Evolutionary conservation across 495 filamentous ascomycete genomes (phyloP).

Genomic region (Aspergillus haitiensis): DNA sequence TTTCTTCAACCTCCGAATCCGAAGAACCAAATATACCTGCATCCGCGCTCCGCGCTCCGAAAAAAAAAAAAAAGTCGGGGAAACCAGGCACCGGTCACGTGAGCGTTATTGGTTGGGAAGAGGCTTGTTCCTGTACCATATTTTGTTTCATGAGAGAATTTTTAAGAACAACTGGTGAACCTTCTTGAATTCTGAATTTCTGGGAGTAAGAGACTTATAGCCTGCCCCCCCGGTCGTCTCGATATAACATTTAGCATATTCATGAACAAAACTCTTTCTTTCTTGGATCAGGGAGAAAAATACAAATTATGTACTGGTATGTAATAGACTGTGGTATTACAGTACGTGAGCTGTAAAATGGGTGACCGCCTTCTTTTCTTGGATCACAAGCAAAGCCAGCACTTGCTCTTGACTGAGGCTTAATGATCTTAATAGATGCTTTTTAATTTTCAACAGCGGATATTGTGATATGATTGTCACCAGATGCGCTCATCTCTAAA

Average conservation of each 20-base stretch:
- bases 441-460: neutral
- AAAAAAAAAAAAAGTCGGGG: slow-evolving; percentile 51
- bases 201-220: neutral
- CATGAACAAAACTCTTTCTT: no score
- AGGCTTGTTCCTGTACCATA: neutral
- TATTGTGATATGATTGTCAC: slow-evolving; percentile 17
- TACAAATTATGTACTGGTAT: neutral
- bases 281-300: no score
- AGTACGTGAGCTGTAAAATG: neutral
- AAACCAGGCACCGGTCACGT: slow-evolving; percentile 50
- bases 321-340: slow-evolving; percentile 5
- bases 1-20: slow-evolving; percentile 18
- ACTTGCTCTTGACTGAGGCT: neutral
- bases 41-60: slow-evolving; percentile 19
- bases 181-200: neutral
- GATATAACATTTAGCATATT: no score
- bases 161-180: no score
- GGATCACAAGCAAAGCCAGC: neutral
- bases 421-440: neutral
- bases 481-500: slow-evolving; percentile 34
- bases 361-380: slow-evolving; percentile 24
- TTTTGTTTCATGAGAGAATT: no score
- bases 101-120: slow-evolving; percentile 20
- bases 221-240: no score
- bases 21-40: slow-evolving; percentile 23